A percentile compares a stretch with the other conserved stretches of the same genome.
Evolutionary conservation across 2,329 filamentous ascomycete genomes (phyloP).

Genomic region (Apiospora saccharicola): DNA sequence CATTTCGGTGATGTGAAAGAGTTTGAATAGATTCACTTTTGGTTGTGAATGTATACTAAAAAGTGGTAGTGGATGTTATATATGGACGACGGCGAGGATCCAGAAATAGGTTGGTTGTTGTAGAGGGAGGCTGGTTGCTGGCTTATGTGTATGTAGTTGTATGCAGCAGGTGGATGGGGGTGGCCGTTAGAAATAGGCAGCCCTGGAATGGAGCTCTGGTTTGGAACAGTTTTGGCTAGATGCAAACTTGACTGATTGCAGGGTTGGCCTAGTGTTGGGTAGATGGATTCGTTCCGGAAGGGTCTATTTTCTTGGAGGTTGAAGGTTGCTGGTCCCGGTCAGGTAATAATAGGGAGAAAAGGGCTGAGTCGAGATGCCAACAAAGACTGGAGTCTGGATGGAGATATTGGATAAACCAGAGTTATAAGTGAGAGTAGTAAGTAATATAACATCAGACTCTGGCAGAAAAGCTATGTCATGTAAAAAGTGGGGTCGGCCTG

Average conservation of each 20-base stretch:
- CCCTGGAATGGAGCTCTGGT: slow-evolving; percentile 6
- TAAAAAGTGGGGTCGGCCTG: slow-evolving; percentile 2
- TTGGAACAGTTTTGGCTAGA: slow-evolving; percentile 16
- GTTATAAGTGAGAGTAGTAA: slow-evolving; percentile 18
- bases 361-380: slow-evolving; percentile 20
- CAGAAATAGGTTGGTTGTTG: slow-evolving; percentile 6
- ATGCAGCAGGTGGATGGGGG: slow-evolving; percentile 12
- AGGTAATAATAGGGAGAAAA: slow-evolving; percentile 13
- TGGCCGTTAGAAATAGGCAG: slow-evolving; percentile 20
- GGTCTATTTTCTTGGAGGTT: slow-evolving; percentile 1
- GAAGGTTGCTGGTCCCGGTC: slow-evolving; percentile 16
- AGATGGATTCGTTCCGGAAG: slow-evolving; percentile 17
- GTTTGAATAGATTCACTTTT: background rate
- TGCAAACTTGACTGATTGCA: slow-evolving; percentile 19
- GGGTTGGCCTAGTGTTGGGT: slow-evolving; percentile 15
- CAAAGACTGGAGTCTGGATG: slow-evolving; percentile 21
- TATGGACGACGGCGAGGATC: background rate
- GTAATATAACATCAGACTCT: slow-evolving; percentile 20
- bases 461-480: slow-evolving; percentile 17
- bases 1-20: background rate
- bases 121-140: background rate
- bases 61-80: background rate
- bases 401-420: slow-evolving; percentile 17
- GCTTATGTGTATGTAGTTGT: slow-evolving; percentile 1
- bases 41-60: too few relatives aligned